Percentiles rank a stretch among this genome's conserved stretches.
Evolutionary conservation across 805 yeast species (phyloP).

Genomic region (Debaryomyces maramus): DNA sequence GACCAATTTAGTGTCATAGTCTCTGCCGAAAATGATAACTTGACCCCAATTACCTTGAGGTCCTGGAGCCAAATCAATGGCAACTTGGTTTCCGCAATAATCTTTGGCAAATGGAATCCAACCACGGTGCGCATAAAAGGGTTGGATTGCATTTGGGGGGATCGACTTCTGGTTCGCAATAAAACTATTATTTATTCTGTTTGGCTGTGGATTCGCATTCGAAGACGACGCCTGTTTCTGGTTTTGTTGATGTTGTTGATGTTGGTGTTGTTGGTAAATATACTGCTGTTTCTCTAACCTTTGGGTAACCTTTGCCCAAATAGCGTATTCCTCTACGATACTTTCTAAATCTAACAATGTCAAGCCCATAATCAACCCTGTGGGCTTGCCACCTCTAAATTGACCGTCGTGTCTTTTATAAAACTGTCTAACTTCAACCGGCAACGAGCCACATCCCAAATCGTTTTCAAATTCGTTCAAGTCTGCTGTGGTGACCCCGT

Average conservation of each 20-base stretch:
- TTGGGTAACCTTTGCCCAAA: conserved; percentile 44
- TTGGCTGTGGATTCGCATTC: conserved; percentile 10
- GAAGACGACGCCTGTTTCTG: conserved; percentile 17
- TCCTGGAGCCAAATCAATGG: conserved; percentile 43
- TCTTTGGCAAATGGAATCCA: conserved; percentile 46
- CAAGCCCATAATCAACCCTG: conserved; percentile 46
- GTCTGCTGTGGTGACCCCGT: conserved; percentile 46
- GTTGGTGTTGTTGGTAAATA: conserved; percentile 26
- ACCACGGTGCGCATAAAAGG: conserved; percentile 34
- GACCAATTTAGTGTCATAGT: conserved; percentile 44
- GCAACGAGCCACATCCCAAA: conserved; percentile 43
- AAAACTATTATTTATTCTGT: conserved; percentile 20
- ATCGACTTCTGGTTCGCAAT: conserved; percentile 36
- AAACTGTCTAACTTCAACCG: conserved; percentile 44
- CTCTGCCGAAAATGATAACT: conserved; percentile 44
- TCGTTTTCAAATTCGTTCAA: conserved; percentile 48
- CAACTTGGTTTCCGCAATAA: conserved; percentile 44
- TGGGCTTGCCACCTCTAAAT: conserved; percentile 45
- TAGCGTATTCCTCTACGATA: conserved; percentile 40
- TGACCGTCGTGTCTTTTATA: conserved; percentile 49
- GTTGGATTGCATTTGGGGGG: conserved; percentile 40
- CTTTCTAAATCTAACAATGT: conserved; percentile 43
- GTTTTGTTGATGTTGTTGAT: conserved; percentile 13
- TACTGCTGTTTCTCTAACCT: conserved; percentile 39
- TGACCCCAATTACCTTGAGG: conserved; percentile 43